Conservation (phyloP, 1,284 basidiomycete genomes). For the Flammula alnicola region DNA sequence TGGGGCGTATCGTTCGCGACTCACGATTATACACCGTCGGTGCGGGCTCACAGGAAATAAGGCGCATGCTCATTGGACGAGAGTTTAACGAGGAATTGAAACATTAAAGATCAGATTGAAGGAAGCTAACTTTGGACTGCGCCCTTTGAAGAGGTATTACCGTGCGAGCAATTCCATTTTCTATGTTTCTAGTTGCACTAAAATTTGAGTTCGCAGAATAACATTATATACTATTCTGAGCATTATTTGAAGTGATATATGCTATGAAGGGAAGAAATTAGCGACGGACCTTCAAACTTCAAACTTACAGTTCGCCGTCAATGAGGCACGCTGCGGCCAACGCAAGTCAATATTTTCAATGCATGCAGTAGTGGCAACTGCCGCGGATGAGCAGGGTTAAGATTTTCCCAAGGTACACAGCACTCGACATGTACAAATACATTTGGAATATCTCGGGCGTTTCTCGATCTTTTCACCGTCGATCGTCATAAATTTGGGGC, state of each 20-base stretch:
- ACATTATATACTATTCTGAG: background rate
- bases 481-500: constrained; percentile 20
- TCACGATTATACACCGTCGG: constrained; percentile 88
- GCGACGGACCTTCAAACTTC: background rate
- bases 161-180: background rate
- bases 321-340: background rate
- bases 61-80: constrained; percentile 88
- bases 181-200: background rate
- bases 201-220: constrained; percentile 1
- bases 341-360: constrained; percentile 3
- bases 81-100: constrained; percentile 83
- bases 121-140: background rate
- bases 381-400: constrained; percentile 19
- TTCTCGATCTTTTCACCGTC: constrained; percentile 18
- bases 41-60: constrained; percentile 90
- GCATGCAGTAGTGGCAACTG: constrained; percentile 7
- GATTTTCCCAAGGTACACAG: constrained; percentile 11
- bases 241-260: constrained; percentile 2
- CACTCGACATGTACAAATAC: constrained; percentile 9
- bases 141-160: background rate
- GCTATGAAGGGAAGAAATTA: background rate
- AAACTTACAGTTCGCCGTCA: constrained; percentile 1
- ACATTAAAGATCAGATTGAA: constrained; percentile 22
- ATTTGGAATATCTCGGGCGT: constrained; percentile 11
- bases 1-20: constrained; percentile 85